Conservation (phyloP, 2,329 filamentous ascomycete genomes). For the Fusarium buxicola region DNA sequence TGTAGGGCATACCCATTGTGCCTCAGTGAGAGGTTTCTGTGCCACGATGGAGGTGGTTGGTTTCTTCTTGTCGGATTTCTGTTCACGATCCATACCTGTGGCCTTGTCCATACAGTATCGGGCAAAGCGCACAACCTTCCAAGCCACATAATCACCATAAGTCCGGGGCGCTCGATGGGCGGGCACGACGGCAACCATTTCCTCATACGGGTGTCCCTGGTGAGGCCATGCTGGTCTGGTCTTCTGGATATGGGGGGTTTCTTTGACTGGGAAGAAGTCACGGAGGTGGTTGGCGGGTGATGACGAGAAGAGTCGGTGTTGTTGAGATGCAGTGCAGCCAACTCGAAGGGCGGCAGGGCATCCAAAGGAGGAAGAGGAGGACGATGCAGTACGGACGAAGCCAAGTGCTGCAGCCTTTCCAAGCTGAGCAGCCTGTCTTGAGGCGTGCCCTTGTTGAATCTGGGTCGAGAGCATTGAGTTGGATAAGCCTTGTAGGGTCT, state of each 20-base stretch:
- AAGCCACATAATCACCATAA: constrained; percentile 81
- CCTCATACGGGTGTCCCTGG: constrained; percentile 78
- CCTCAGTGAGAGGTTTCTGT: constrained; percentile 76
- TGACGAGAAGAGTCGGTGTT: constrained; percentile 60
- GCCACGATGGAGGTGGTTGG: constrained; percentile 67
- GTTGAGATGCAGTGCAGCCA: constrained; percentile 28
- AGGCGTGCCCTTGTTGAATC: constrained; percentile 37
- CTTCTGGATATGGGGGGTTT: constrained; percentile 70
- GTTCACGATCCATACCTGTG: constrained; percentile 79
- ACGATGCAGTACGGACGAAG: constrained; percentile 31
- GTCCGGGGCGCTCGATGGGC: constrained; percentile 81
- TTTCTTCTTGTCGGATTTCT: constrained; percentile 70
- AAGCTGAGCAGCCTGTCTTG: constrained; percentile 45
- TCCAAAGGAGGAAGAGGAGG: constrained; percentile 26
- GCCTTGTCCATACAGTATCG: constrained; percentile 84
- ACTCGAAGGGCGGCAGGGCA: constrained; percentile 27
- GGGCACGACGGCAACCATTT: constrained; percentile 80
- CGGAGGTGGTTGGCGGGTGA: constrained; percentile 59
- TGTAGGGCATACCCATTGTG: constrained; percentile 75
- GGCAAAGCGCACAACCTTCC: constrained; percentile 79
- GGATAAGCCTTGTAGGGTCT: constrained; percentile 20
- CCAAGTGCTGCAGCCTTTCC: constrained; percentile 40
- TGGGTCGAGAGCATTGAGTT: constrained; percentile 46
- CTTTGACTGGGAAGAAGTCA: constrained; percentile 72
- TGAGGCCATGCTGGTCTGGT: constrained; percentile 77